Conservation (phyloP, 2,329 filamentous ascomycete genomes). For the Pestalotiopsis sp. region DNA sequence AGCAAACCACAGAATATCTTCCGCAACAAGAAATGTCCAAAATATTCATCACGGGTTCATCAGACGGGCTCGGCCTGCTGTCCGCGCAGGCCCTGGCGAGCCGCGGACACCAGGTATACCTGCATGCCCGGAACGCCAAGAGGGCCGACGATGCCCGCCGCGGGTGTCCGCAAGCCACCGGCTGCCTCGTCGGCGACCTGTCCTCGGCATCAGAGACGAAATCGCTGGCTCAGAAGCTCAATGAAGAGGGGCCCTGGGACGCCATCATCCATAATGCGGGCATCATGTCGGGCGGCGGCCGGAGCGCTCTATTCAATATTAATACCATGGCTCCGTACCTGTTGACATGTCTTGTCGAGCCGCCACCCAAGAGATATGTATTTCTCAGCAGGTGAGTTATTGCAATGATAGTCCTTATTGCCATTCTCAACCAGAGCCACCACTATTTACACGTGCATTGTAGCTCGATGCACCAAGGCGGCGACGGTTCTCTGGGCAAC, state of each 20-base stretch:
- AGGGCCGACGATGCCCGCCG: constrained; percentile 51
- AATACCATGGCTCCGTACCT: constrained; percentile 63
- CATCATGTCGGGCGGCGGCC: constrained; percentile 41
- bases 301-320: constrained; percentile 51
- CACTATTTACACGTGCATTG: background rate
- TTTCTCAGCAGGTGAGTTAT: constrained; percentile 43
- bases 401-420: background rate
- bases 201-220: constrained; percentile 53
- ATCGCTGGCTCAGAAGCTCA: constrained; percentile 49
- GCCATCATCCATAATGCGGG: constrained; percentile 62
- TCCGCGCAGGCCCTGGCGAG: constrained; percentile 52
- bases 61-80: constrained; percentile 57
- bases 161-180: constrained; percentile 52
- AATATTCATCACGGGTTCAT: constrained; percentile 55
- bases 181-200: constrained; percentile 56
- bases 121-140: constrained; percentile 59
- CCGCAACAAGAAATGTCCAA: constrained; percentile 20
- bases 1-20: background rate
- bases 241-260: constrained; percentile 43
- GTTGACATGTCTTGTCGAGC: constrained; percentile 51
- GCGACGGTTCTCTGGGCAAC: constrained; percentile 42
- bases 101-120: constrained; percentile 56
- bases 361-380: constrained; percentile 45
- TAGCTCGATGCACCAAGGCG: constrained; percentile 52
- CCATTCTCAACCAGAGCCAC: background rate